Conservation (phyloP, 176 grass and related monocot species). For the Oryza punctata region DNA sequence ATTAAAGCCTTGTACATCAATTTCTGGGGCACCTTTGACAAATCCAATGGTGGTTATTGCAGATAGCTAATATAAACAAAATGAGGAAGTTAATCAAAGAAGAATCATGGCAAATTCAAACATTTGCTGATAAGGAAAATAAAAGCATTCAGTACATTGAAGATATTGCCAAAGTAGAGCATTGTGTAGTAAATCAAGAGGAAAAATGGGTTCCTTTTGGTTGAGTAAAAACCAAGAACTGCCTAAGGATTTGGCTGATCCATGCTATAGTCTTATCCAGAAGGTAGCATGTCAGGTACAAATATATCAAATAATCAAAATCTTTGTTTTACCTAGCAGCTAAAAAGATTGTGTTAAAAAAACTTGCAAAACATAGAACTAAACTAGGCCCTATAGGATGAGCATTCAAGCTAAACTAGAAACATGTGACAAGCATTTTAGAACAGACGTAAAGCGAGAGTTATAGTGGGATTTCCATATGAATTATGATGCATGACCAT, state of each 20-base stretch:
- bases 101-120: constrained; percentile 8
- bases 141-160: constrained; percentile 6
- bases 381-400: not conserved
- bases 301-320: constrained; percentile 14
- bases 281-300: constrained; percentile 15
- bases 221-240: constrained; percentile 5
- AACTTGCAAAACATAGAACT: constrained; percentile 1
- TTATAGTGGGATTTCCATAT: constrained; percentile 5
- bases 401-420: constrained; percentile 1
- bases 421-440: not conserved
- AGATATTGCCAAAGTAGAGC: not conserved
- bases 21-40: constrained; percentile 86
- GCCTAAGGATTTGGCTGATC: not conserved
- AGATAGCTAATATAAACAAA: constrained; percentile 50
- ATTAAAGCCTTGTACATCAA: constrained; percentile 95
- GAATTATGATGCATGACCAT: constrained; percentile 3
- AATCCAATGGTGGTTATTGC: constrained; percentile 89
- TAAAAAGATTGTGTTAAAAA: constrained; percentile 19
- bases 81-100: constrained; percentile 18
- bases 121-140: constrained; percentile 12
- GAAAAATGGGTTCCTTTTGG: not conserved
- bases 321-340: constrained; percentile 27
- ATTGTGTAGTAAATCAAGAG: not conserved
- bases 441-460: not conserved
- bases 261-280: constrained; percentile 16